Evolutionary conservation across 1,139 yeast species (phyloP).

Genomic region (Debaryomyces fabryi): DNA sequence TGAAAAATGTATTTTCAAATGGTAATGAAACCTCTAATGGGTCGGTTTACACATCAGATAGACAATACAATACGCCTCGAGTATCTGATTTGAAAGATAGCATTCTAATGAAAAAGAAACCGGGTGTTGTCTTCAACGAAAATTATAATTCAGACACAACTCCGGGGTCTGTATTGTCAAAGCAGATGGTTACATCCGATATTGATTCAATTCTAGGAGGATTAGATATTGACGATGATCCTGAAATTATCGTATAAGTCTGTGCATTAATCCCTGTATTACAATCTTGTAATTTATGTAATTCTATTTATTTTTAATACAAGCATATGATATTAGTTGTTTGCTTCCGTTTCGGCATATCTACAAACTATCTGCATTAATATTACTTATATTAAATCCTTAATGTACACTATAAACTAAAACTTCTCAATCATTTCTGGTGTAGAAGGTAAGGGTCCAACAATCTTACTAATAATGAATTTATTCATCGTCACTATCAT

Average conservation of each 20-base stretch:
- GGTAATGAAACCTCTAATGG: slow-evolving; percentile 22
- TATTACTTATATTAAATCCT: slow-evolving; percentile 7
- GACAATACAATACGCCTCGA: slow-evolving; percentile 32
- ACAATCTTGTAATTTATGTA: background rate
- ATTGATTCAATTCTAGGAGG: slow-evolving; percentile 40
- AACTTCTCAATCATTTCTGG: slow-evolving; percentile 4
- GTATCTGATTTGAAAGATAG: slow-evolving; percentile 51
- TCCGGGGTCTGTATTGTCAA: slow-evolving; percentile 36
- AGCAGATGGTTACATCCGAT: slow-evolving; percentile 37
- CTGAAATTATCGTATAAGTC: slow-evolving; percentile 1
- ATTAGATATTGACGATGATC: slow-evolving; percentile 42
- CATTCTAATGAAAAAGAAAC: slow-evolving; percentile 19
- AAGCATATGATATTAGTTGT: background rate
- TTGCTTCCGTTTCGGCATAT: background rate
- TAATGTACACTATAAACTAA: slow-evolving; percentile 13
- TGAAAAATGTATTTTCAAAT: slow-evolving; percentile 7
- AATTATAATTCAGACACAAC: slow-evolving; percentile 16
- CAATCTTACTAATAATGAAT: background rate
- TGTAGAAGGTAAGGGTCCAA: background rate
- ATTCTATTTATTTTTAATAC: background rate
- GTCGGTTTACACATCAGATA: slow-evolving; percentile 25
- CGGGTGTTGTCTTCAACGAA: slow-evolving; percentile 12
- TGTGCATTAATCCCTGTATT: background rate
- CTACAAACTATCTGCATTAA: background rate
- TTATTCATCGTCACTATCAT: slow-evolving; percentile 45